Evolutionary conservation across 805 yeast species (phyloP).

Genomic region (Blastobotrys americana): DNA sequence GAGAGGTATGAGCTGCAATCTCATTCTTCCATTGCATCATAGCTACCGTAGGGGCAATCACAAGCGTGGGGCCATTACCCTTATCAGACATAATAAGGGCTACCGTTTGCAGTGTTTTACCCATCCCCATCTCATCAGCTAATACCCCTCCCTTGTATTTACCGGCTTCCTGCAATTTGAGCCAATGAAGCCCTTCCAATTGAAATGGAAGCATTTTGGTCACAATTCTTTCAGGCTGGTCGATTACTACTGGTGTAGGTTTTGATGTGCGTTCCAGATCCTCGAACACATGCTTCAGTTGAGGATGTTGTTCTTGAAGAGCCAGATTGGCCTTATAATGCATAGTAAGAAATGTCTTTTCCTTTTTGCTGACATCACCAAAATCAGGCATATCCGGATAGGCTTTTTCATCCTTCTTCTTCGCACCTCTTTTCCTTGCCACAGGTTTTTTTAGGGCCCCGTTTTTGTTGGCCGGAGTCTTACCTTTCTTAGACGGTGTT

Average conservation of each 20-base stretch:
- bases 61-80: slow-evolving; percentile 60
- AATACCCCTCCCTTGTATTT: slow-evolving; percentile 81
- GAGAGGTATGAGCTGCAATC: slow-evolving; percentile 76
- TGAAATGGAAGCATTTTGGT: slow-evolving; percentile 81
- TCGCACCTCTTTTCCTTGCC: too few relatives aligned
- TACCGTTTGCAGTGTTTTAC: slow-evolving; percentile 94
- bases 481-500: too few relatives aligned
- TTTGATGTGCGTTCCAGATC: slow-evolving; percentile 48
- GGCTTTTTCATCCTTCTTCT: too few relatives aligned
- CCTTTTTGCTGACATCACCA: not conserved
- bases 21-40: slow-evolving; percentile 96
- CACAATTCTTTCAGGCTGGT: slow-evolving; percentile 74
- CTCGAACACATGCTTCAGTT: slow-evolving; percentile 63
- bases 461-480: too few relatives aligned
- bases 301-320: slow-evolving; percentile 72
- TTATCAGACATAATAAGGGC: slow-evolving; percentile 71
- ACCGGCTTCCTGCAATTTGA: slow-evolving; percentile 65
- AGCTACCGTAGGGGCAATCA: slow-evolving; percentile 98
- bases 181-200: slow-evolving; percentile 88
- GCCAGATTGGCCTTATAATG: slow-evolving; percentile 56
- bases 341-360: slow-evolving; percentile 3
- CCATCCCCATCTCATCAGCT: slow-evolving; percentile 99
- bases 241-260: slow-evolving; percentile 22
- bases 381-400: too few relatives aligned
- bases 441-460: too few relatives aligned